Evolutionary conservation across 1,284 basidiomycete species (phyloP).

Genomic region (Rhodotorula sp.): DNA sequence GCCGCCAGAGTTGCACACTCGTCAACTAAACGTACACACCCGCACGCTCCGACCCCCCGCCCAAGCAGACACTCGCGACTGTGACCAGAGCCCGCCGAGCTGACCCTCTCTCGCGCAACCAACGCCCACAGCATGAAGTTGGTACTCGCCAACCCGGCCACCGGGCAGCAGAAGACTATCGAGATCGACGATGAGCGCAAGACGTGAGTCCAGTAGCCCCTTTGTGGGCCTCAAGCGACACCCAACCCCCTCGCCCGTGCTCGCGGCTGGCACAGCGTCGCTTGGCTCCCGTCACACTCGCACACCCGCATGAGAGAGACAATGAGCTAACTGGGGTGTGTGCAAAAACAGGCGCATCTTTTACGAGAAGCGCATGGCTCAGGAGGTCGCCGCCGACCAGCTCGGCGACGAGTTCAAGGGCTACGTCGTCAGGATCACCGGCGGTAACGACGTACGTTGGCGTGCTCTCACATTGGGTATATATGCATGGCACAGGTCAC

Average conservation of each 20-base stretch:
- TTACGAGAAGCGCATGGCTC: conserved; percentile 67
- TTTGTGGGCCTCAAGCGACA: too few species aligned
- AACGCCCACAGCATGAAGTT: conserved; percentile 69
- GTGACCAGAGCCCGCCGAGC: neutral
- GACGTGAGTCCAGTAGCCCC: conserved; percentile 62
- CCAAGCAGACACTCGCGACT: neutral
- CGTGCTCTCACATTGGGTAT: too few species aligned
- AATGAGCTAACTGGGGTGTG: neutral
- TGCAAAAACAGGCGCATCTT: conserved; percentile 40
- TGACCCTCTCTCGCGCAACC: neutral
- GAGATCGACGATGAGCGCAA: conserved; percentile 90
- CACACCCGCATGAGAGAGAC: too few species aligned
- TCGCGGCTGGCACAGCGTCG: too few species aligned
- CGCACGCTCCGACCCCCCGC: too few species aligned
- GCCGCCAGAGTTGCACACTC: too few species aligned
- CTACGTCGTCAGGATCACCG: conserved; percentile 94
- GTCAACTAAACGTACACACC: too few species aligned
- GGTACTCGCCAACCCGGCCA: conserved; percentile 92
- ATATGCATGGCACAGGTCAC: too few species aligned
- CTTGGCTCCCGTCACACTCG: conserved; percentile 4
- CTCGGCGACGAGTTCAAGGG: conserved; percentile 97
- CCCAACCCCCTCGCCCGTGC: neutral
- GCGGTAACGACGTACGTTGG: conserved; percentile 75
- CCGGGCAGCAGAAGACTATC: conserved; percentile 94
- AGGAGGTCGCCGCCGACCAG: conserved; percentile 87